These are phyloP conservation scores for Boechera retrofracta DNA, from an alignment of 345 rosid genomes.

Conservation along the genomic window DNA sequence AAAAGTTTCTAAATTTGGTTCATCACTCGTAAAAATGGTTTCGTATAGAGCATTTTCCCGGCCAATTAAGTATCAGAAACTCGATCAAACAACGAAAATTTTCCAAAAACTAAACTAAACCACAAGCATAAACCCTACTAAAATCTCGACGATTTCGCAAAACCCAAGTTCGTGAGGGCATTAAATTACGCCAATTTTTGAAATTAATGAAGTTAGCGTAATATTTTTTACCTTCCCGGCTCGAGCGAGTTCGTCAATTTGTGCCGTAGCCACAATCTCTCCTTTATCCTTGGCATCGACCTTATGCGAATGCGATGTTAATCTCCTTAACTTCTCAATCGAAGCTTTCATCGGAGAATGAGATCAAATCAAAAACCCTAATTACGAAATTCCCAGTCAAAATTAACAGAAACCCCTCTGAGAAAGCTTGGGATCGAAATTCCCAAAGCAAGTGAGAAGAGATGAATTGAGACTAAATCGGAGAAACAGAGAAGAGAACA, in stretches of 20 bases:
- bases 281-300: slow-evolving; percentile 69
- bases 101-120: slow-evolving; percentile 9
- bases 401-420: not conserved
- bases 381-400: slow-evolving; percentile 19
- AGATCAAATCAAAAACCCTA: slow-evolving; percentile 47
- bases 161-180: not conserved
- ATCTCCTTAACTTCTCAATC: slow-evolving; percentile 66
- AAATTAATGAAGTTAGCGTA: not conserved
- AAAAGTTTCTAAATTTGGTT: slow-evolving; percentile 1
- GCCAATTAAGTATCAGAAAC: slow-evolving; percentile 9
- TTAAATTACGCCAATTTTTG: not conserved
- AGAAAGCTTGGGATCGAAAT: slow-evolving; percentile 26
- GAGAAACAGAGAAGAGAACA: slow-evolving; percentile 12
- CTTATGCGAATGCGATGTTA: slow-evolving; percentile 75
- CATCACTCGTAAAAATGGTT: not conserved
- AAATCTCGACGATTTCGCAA: slow-evolving; percentile 29
- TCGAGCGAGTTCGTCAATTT: slow-evolving; percentile 78
- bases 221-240: slow-evolving; percentile 68
- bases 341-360: slow-evolving; percentile 71
- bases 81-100: slow-evolving; percentile 10
- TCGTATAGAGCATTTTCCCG: not conserved
- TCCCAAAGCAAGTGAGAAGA: slow-evolving; percentile 29
- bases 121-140: slow-evolving; percentile 40
- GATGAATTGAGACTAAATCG: slow-evolving; percentile 3
- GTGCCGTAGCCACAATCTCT: slow-evolving; percentile 56